phyloP scores from a whole-genome alignment of 495 filamentous ascomycete species.

The Opeltia flavorubescens region DNA sequence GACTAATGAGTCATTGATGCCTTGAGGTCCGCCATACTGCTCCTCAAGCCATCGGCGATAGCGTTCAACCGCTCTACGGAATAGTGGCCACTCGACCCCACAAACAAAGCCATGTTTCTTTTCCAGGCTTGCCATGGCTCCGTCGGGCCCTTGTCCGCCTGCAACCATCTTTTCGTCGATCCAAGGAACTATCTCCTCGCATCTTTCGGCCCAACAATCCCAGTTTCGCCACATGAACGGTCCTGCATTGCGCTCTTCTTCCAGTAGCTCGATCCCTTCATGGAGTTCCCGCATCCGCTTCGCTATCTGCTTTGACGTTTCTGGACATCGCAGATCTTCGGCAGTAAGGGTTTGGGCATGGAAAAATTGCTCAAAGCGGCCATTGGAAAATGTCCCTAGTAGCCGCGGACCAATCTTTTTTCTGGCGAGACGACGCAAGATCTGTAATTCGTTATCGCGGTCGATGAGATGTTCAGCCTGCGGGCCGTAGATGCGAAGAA shows the following conservation, averaged over 20 bases:
- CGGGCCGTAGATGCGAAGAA: slow-evolving; percentile 87
- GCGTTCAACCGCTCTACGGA: slow-evolving; percentile 58
- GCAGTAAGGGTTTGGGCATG: slow-evolving; percentile 66
- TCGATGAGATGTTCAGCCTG: slow-evolving; percentile 95
- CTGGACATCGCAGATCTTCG: slow-evolving; percentile 61
- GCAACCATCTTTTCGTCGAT: slow-evolving; percentile 55
- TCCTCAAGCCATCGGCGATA: slow-evolving; percentile 62
- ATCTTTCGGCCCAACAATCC: slow-evolving; percentile 84
- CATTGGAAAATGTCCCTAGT: slow-evolving; percentile 88
- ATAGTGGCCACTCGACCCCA: slow-evolving; percentile 71
- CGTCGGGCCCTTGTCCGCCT: slow-evolving; percentile 21
- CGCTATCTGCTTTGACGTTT: slow-evolving; percentile 85
- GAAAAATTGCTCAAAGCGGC: slow-evolving; percentile 91
- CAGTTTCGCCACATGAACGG: slow-evolving; percentile 82
- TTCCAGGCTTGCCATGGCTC: slow-evolving; percentile 36
- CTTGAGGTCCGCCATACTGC: slow-evolving; percentile 51
- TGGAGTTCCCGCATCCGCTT: slow-evolving; percentile 97
- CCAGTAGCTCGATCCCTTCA: slow-evolving; percentile 75
- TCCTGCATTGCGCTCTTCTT: slow-evolving; percentile 60
- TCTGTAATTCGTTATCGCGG: slow-evolving; percentile 74
- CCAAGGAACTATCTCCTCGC: slow-evolving; percentile 60
- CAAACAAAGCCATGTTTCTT: slow-evolving; percentile 61
- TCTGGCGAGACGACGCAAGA: slow-evolving; percentile 70
- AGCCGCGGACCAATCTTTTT: slow-evolving; percentile 89
- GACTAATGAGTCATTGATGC: slow-evolving; percentile 60